Percentiles rank a stretch among this genome's conserved stretches.
Evolutionary conservation across 805 yeast genomes (phyloP).

Genomic region (Candida boleticola): DNA sequence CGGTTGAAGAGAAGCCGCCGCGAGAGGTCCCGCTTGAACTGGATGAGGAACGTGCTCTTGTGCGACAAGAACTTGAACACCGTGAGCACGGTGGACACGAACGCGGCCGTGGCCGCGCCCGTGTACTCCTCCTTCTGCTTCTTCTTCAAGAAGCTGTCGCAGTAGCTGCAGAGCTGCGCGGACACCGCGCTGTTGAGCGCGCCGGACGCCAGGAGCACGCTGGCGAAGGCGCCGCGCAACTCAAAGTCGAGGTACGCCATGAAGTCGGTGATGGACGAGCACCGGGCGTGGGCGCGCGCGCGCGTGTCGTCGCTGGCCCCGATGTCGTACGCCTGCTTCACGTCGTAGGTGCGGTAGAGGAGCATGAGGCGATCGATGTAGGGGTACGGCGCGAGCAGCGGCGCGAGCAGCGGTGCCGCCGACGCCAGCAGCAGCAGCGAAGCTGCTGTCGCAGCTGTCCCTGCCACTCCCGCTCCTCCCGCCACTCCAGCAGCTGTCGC

Average conservation of each 20-base stretch:
- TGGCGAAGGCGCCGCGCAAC: conserved; percentile 25
- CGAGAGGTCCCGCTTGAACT: conserved; percentile 36
- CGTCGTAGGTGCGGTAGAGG: background rate
- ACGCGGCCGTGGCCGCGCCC: conserved; percentile 14
- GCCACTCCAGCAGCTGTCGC: too few species aligned
- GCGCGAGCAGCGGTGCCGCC: too few species aligned
- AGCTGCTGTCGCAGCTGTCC: background rate
- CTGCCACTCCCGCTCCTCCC: too few species aligned
- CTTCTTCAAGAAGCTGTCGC: conserved; percentile 28
- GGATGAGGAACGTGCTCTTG: conserved; percentile 29
- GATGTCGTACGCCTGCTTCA: background rate
- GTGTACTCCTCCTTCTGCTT: conserved; percentile 13
- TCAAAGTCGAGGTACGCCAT: conserved; percentile 23
- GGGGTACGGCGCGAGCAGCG: background rate
- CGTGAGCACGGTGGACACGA: background rate
- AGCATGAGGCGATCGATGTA: background rate
- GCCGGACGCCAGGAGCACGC: conserved; percentile 15
- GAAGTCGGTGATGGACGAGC: background rate
- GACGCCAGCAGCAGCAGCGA: background rate
- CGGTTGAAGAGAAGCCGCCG: conserved; percentile 30
- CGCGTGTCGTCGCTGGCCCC: too few species aligned
- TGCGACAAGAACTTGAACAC: conserved; percentile 33
- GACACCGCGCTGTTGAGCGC: conserved; percentile 16
- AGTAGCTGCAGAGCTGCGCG: conserved; percentile 26
- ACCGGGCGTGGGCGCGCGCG: too few species aligned